A percentile compares a stretch with the other conserved stretches of the same genome.
Evolutionary conservation across 2,329 filamentous ascomycete species (phyloP).

Genomic region (Diplodia seriata): DNA sequence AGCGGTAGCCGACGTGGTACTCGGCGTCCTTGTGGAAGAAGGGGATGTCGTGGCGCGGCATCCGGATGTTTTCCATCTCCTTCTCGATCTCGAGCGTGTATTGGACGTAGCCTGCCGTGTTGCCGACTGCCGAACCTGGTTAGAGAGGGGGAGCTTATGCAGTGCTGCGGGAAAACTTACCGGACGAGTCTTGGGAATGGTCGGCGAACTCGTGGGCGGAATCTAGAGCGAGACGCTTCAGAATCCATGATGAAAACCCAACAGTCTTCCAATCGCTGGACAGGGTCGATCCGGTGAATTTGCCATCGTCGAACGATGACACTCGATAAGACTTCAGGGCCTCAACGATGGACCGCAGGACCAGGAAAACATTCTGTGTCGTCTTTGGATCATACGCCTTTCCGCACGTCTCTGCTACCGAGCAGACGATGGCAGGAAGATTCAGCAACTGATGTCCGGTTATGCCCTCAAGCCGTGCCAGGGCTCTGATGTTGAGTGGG

Average conservation of each 20-base stretch:
- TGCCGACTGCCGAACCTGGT: background rate
- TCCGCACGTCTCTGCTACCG: conserved; percentile 17
- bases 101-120: background rate
- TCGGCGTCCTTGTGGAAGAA: conserved; percentile 8
- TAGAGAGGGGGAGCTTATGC: too few relatives aligned
- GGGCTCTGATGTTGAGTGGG: background rate
- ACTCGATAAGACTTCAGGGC: conserved; percentile 33
- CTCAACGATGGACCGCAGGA: background rate
- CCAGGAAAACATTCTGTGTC: conserved; percentile 6
- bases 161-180: background rate
- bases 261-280: conserved; percentile 46
- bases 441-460: background rate
- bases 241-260: conserved; percentile 41
- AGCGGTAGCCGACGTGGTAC: conserved; percentile 43
- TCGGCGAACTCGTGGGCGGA: conserved; percentile 48
- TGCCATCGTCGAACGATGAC: conserved; percentile 38
- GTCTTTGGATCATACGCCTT: conserved; percentile 9
- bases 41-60: conserved; percentile 9
- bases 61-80: conserved; percentile 11
- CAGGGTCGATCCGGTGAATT: conserved; percentile 44
- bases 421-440: conserved; percentile 21
- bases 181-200: conserved; percentile 31
- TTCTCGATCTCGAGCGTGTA: conserved; percentile 6
- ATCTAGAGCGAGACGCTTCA: conserved; percentile 48
- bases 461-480: conserved; percentile 1